These are phyloP conservation scores for Pleurotus djamor DNA, from an alignment of 768 basidiomycete species.

Conservation along the genomic window DNA sequence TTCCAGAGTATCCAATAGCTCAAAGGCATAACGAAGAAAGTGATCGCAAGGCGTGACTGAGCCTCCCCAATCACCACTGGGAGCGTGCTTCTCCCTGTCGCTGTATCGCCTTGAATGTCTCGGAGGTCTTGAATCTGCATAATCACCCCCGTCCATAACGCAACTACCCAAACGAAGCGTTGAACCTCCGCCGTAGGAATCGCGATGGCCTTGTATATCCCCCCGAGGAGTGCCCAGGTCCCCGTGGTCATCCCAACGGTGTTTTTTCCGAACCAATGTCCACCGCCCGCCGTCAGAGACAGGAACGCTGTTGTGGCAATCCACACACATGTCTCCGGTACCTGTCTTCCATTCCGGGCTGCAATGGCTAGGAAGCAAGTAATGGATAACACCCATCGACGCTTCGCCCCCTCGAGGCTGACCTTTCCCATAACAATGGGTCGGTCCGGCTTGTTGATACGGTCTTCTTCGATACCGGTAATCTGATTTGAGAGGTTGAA, in stretches of 20 bases:
- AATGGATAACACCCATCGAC: conserved; percentile 7
- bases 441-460: conserved; percentile 19
- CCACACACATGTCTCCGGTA: conserved; percentile 9
- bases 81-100: conserved; percentile 11
- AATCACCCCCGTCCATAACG: conserved; percentile 9
- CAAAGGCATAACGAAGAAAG: conserved; percentile 8
- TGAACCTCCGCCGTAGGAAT: neutral
- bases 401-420: conserved; percentile 12
- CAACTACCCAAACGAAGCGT: conserved; percentile 4
- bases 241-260: conserved; percentile 10
- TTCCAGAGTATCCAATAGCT: conserved; percentile 5
- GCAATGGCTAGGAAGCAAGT: conserved; percentile 5
- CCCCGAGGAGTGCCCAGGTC: conserved; percentile 13
- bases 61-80: conserved; percentile 11
- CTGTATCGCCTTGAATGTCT: conserved; percentile 12
- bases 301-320: conserved; percentile 7
- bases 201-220: conserved; percentile 9
- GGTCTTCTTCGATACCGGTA: conserved; percentile 15
- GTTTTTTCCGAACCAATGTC: conserved; percentile 15
- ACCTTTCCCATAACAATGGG: conserved; percentile 16
- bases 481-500: no score
- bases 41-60: conserved; percentile 4
- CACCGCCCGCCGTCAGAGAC: conserved; percentile 10
- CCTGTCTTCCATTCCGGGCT: conserved; percentile 2
- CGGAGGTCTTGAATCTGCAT: conserved; percentile 14